phyloP scores from a whole-genome alignment of 1,139 yeast genomes.

The Candida glucosophila region DNA sequence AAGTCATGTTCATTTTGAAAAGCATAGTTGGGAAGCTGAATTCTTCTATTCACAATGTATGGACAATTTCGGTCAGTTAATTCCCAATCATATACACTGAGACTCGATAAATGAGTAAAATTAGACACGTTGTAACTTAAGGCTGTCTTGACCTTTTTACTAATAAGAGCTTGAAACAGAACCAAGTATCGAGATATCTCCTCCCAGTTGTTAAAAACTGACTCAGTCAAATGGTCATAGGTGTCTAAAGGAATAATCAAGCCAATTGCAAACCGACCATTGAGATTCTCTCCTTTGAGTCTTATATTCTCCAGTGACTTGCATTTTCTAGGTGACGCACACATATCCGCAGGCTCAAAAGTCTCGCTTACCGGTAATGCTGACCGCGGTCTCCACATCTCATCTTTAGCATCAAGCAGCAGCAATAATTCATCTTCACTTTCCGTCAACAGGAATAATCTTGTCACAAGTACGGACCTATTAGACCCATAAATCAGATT shows the following conservation, averaged over 20 bases:
- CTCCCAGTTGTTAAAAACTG: constrained; percentile 41
- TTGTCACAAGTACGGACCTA: constrained; percentile 35
- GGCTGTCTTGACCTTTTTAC: constrained; percentile 23
- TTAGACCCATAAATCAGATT: constrained; percentile 19
- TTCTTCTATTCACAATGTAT: constrained; percentile 26
- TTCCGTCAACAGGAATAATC: constrained; percentile 36
- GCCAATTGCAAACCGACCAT: constrained; percentile 40
- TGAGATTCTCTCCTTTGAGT: constrained; percentile 13
- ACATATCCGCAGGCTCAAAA: not conserved
- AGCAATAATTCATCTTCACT: constrained; percentile 8
- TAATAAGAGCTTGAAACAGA: constrained; percentile 28
- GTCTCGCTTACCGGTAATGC: constrained; percentile 18
- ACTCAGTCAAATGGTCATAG: constrained; percentile 24
- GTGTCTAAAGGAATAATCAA: constrained; percentile 38
- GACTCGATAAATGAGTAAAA: not conserved
- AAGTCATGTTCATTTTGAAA: constrained; percentile 39
- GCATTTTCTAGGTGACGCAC: too few species aligned
- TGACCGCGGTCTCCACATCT: constrained; percentile 26
- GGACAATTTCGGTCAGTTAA: too few species aligned
- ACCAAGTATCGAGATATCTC: constrained; percentile 35
- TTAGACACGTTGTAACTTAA: constrained; percentile 7
- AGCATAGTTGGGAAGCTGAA: constrained; percentile 27
- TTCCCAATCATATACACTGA: too few species aligned
- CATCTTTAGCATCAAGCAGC: constrained; percentile 5
- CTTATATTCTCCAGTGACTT: constrained; percentile 1